These are phyloP conservation scores for Hypoxylon rickii DNA, from an alignment of 495 filamentous ascomycete species.

Conservation along the genomic window DNA sequence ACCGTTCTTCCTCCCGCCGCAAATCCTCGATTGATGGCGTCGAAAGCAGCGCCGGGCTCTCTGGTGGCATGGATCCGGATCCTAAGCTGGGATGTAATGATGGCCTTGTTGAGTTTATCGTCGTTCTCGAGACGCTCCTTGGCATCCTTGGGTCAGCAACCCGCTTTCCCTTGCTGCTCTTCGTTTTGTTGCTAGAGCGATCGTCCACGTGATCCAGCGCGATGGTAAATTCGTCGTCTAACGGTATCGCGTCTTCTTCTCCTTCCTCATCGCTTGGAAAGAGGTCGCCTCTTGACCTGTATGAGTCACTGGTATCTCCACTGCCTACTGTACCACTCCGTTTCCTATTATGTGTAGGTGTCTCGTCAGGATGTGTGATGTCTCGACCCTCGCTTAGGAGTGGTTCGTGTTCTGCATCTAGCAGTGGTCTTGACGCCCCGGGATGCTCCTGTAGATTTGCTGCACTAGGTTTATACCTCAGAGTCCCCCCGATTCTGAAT, in stretches of 20 bases:
- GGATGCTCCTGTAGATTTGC: slow-evolving; percentile 92
- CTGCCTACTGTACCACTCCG: slow-evolving; percentile 84
- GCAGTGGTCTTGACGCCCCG: slow-evolving; percentile 46
- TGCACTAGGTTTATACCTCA: slow-evolving; percentile 87
- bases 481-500: slow-evolving; percentile 79
- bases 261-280: slow-evolving; percentile 91
- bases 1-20: slow-evolving; percentile 73
- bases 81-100: slow-evolving; percentile 39
- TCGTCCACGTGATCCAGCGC: slow-evolving; percentile 77
- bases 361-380: slow-evolving; percentile 20
- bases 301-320: slow-evolving; percentile 81
- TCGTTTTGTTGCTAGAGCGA: slow-evolving; percentile 68
- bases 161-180: slow-evolving; percentile 63
- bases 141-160: slow-evolving; percentile 61
- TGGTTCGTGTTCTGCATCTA: slow-evolving; percentile 69
- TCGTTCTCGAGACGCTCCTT: slow-evolving; percentile 56
- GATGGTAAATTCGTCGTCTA: slow-evolving; percentile 92
- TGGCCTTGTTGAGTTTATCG: slow-evolving; percentile 53
- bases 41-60: slow-evolving; percentile 39
- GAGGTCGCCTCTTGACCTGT: slow-evolving; percentile 90
- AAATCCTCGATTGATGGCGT: slow-evolving; percentile 71
- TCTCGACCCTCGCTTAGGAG: slow-evolving; percentile 63
- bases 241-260: slow-evolving; percentile 85
- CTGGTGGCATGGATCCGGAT: slow-evolving; percentile 40
- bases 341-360: slow-evolving; percentile 56